A percentile compares a stretch with the other conserved stretches of the same genome.
Conservation (phyloP, 495 filamentous ascomycete species). For the Copromyces sp. region DNA sequence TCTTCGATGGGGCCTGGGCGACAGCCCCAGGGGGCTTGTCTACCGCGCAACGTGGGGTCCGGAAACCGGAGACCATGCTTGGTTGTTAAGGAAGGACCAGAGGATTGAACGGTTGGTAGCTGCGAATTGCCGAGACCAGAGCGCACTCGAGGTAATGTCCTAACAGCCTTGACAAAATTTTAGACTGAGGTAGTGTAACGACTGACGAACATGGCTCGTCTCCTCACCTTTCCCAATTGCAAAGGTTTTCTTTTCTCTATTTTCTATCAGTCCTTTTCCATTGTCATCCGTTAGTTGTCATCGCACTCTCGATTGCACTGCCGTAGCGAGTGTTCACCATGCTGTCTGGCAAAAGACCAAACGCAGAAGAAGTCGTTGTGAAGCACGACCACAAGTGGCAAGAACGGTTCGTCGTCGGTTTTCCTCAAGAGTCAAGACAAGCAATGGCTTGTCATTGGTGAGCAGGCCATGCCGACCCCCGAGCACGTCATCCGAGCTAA, state of each 20-base stretch:
- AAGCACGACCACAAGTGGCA: neutral
- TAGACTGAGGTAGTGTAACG: neutral
- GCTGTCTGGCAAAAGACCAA: neutral
- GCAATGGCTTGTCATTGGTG: neutral
- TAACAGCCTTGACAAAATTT: neutral
- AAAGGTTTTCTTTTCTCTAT: neutral
- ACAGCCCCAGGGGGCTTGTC: neutral
- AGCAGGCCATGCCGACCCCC: constrained; percentile 5
- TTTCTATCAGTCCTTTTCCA: neutral
- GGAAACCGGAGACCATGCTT: neutral
- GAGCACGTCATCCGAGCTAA: constrained; percentile 41
- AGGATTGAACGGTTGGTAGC: neutral
- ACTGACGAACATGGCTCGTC: neutral
- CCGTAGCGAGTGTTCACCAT: neutral
- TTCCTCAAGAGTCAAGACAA: neutral
- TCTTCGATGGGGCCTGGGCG: neutral
- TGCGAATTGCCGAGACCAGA: neutral
- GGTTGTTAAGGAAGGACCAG: neutral
- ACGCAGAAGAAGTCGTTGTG: neutral
- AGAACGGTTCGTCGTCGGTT: neutral
- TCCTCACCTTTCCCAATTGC: neutral
- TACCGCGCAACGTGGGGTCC: neutral
- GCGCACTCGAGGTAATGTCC: neutral
- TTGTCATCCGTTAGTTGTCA: neutral
- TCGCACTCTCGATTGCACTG: neutral